phyloP scores from a whole-genome alignment of 2,329 filamentous ascomycete species.

The Aspergillus fumigatiaffinis region DNA sequence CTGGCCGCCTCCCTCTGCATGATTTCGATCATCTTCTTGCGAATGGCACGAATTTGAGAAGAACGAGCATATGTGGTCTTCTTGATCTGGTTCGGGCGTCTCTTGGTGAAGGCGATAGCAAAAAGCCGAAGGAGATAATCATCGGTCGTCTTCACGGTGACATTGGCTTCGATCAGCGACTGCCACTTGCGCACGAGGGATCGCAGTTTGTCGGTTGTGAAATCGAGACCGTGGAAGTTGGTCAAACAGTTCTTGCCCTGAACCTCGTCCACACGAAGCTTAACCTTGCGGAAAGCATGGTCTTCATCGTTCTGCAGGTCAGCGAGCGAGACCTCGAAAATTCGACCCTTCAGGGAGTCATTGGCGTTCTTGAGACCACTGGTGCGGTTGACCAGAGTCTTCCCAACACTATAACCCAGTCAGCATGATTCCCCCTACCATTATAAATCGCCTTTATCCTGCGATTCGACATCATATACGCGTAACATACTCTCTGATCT shows the following conservation, averaged over 20 bases:
- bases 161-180: conserved; percentile 97
- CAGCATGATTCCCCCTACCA: conserved; percentile 10
- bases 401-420: conserved; percentile 73
- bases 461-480: conserved; percentile 6
- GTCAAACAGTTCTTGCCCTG: conserved; percentile 99
- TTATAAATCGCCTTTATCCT: conserved; percentile 3
- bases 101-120: conserved; percentile 99
- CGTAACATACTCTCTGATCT: conserved; percentile 82
- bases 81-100: conserved; percentile 99
- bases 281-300: conserved; percentile 99
- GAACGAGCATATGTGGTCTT: conserved; percentile 98
- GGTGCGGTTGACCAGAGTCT: conserved; percentile 98
- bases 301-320: conserved; percentile 99
- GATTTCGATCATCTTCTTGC: conserved; percentile 99
- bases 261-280: conserved; percentile 96
- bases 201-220: conserved; percentile 99
- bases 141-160: conserved; percentile 99
- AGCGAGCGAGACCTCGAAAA: conserved; percentile 97
- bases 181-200: conserved; percentile 99
- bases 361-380: conserved; percentile 99
- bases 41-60: conserved; percentile 95
- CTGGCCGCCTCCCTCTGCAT: conserved; percentile 92
- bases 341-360: conserved; percentile 96
- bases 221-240: conserved; percentile 99
- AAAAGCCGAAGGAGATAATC: conserved; percentile 99